Evolutionary conservation across 1,284 basidiomycete genomes (phyloP), one percentile per base, ranked within the genome.

Genomic region (Puccinia triticina): DNA sequence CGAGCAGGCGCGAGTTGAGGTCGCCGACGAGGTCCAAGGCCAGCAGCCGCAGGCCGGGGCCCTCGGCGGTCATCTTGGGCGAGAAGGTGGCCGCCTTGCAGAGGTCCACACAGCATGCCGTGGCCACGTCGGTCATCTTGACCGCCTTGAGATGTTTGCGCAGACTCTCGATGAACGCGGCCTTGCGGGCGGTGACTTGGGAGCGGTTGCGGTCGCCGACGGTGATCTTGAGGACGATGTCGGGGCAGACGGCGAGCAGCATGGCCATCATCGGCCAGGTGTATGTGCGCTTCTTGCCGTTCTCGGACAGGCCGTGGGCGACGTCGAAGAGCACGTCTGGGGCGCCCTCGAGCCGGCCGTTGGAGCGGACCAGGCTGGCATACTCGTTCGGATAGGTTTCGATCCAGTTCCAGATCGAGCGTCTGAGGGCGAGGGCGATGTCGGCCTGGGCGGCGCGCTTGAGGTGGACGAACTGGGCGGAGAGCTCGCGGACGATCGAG

Each of bases 341-440:
- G 1, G 84, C 85, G 26, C 86, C 86, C 76, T 87, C 87, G 3
- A 87, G 82, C 10, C 86, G 84, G 23, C 85, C 84, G 26, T 84
- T 85, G 55, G 84, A 77, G 1, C 90, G 89, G 59, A 94, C 89
- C 4, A 92, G 89, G 4, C 92, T 91, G 75, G 92, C 92, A 86
- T 92, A 97, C 85, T 98, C 94, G 16, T 89, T 88, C 0, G 94
- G 93, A 85, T 92, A 93, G 21, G 91, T 89, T 71, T 93, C 92
- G 73, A 97, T 92, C 94, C 94, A 98, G 83, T 93, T 94, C 94
- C 95, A 96, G 43, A 97, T 89, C 0, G 93, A 93, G 50, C 91
- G 90, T 21, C 94, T 91, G 48, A 98, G 89, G 26, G 92, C 91
- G 8, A 91, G 88, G 0, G 94, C 92, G 48, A 95, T 89, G 0